Percentiles rank a stretch among this genome's conserved stretches.
Evolutionary conservation across 176 grass and related monocot species (phyloP).

Genomic region (Musa schizocarpa): DNA sequence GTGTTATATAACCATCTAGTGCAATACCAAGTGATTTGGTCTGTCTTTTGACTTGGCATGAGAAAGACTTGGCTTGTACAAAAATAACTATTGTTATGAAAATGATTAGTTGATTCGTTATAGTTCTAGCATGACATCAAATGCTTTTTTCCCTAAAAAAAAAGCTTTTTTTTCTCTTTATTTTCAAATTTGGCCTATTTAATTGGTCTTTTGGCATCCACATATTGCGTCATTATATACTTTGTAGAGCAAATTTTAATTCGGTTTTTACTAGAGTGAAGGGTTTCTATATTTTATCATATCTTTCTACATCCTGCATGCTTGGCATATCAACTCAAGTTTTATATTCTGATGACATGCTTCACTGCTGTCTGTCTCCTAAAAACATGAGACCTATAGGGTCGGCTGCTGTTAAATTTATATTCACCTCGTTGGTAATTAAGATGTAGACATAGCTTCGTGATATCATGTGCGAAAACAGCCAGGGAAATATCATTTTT

Average conservation of each 20-base stretch:
- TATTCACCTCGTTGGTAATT: neutral
- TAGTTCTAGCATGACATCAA: no score
- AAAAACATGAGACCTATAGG: neutral
- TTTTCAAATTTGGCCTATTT: no score
- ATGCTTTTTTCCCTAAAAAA: no score
- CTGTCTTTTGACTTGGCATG: neutral
- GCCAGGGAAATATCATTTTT: neutral
- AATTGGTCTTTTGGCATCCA: no score
- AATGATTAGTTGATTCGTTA: no score
- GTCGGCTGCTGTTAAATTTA: neutral
- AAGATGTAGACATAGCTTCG: neutral
- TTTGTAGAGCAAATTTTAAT: no score
- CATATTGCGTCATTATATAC: no score
- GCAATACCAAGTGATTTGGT: neutral
- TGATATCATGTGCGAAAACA: neutral
- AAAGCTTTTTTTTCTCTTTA: no score
- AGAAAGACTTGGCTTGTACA: no score
- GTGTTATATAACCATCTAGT: neutral
- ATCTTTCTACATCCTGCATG: neutral
- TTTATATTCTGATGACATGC: neutral
- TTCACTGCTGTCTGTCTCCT: neutral
- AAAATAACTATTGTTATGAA: no score
- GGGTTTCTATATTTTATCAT: neutral
- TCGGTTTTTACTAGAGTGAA: no score
- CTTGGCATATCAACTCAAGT: neutral